phyloP scores from a whole-genome alignment of 352 stramenopile genomes.

The Phytopythium cucurbitacearum region DNA sequence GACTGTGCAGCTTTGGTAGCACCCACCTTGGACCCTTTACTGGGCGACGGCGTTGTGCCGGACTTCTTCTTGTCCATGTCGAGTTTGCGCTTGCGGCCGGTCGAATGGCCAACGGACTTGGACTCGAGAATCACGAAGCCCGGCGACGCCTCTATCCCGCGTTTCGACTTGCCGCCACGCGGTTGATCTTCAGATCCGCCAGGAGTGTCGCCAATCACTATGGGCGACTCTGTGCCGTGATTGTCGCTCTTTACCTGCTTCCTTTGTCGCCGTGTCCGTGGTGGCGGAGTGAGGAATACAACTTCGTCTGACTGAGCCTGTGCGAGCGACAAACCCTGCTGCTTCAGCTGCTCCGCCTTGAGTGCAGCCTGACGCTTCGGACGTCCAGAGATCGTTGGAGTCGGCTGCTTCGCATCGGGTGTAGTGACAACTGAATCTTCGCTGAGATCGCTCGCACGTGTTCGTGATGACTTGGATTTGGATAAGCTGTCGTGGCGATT shows the following conservation, averaged over 20 bases:
- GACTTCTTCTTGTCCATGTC: slow-evolving; percentile 58
- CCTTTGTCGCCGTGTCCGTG: slow-evolving; percentile 10
- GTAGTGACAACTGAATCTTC: slow-evolving; percentile 1
- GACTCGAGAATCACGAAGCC: background rate
- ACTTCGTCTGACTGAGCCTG: slow-evolving; percentile 20
- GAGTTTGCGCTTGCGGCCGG: slow-evolving; percentile 50
- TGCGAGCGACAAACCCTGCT: slow-evolving; percentile 30
- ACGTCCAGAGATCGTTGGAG: slow-evolving; percentile 28
- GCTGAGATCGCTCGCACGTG: slow-evolving; percentile 2
- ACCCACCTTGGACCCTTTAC: slow-evolving; percentile 14
- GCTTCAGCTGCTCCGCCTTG: slow-evolving; percentile 31
- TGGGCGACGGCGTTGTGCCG: background rate
- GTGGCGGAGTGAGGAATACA: slow-evolving; percentile 27
- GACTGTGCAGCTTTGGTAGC: slow-evolving; percentile 21
- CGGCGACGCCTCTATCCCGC: background rate
- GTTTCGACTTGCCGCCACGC: slow-evolving; percentile 2
- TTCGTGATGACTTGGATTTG: too few species aligned
- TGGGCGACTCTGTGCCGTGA: background rate
- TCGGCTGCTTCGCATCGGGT: background rate
- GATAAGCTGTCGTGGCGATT: too few species aligned
- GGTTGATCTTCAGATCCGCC: background rate
- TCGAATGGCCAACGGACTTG: background rate
- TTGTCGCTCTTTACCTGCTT: background rate
- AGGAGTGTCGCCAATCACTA: slow-evolving; percentile 1
- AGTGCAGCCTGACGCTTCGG: slow-evolving; percentile 56